phyloP scores from a whole-genome alignment of 495 filamentous ascomycete genomes.

The Tuber aestivum region DNA sequence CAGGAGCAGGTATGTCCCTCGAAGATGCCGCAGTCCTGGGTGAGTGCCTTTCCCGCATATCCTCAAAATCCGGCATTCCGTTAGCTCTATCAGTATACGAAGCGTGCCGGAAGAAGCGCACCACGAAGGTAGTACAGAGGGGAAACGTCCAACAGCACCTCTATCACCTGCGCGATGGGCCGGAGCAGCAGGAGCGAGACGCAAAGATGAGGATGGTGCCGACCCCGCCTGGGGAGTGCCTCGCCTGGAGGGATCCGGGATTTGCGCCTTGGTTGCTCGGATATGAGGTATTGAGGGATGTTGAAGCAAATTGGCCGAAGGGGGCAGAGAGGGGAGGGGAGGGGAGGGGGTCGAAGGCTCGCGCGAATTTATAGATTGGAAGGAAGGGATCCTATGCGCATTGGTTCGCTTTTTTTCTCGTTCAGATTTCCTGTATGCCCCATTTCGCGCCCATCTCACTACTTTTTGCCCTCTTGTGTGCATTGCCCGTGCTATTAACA shows the following conservation, averaged over 20 bases:
- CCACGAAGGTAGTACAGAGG: constrained; percentile 50
- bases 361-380: too few relatives aligned
- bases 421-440: background rate
- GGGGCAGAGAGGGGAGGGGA: background rate
- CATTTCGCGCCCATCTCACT: background rate
- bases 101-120: constrained; percentile 49
- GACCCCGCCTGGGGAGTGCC: constrained; percentile 47
- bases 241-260: constrained; percentile 51
- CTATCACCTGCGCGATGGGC: constrained; percentile 54
- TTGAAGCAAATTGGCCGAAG: constrained; percentile 11
- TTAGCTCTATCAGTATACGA: constrained; percentile 49
- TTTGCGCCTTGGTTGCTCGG: constrained; percentile 49
- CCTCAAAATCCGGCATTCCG: constrained; percentile 45
- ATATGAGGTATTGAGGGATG: constrained; percentile 49
- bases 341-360: background rate
- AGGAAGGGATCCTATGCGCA: too few relatives aligned
- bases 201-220: constrained; percentile 46
- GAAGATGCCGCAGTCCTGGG: constrained; percentile 54
- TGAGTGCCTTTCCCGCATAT: constrained; percentile 46
- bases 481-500: background rate
- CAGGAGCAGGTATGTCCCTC: constrained; percentile 49
- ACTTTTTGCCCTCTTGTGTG: background rate
- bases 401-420: background rate
- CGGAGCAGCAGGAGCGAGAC: constrained; percentile 51
- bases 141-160: constrained; percentile 51